A percentile compares a stretch with the other conserved stretches of the same genome.
Evolutionary conservation across 176 grass and related monocot genomes (phyloP).

Genomic region (Oryza punctata): DNA sequence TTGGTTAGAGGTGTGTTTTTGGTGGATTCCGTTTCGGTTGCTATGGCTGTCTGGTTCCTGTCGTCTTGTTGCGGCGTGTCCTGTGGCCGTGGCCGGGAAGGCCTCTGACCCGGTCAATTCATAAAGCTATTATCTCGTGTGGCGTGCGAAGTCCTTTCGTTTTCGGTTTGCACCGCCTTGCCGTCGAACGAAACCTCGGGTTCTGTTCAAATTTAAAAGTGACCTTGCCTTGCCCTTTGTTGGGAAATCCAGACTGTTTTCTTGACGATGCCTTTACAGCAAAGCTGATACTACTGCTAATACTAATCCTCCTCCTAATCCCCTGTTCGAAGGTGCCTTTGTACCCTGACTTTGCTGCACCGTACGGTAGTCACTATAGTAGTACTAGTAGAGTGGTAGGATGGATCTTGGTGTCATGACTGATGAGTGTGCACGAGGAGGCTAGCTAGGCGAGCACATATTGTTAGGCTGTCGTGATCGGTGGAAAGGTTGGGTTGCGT

Average conservation of each 20-base stretch:
- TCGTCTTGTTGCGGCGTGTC: constrained; percentile 9
- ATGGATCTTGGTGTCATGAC: neutral
- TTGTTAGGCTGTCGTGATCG: neutral
- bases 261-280: neutral
- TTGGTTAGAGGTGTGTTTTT: neutral
- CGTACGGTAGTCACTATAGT: neutral
- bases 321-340: neutral
- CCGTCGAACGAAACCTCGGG: neutral
- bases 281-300: too few species aligned
- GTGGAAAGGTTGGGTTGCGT: neutral
- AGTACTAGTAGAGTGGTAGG: too few species aligned
- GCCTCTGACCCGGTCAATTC: constrained; percentile 4
- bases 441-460: neutral
- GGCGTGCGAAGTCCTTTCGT: neutral
- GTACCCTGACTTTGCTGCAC: neutral
- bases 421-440: neutral
- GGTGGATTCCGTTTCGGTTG: neutral
- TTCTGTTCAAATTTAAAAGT: neutral
- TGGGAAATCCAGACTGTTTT: neutral
- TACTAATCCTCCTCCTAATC: too few species aligned
- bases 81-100: neutral
- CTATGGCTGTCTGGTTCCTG: constrained; percentile 8
- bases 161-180: neutral
- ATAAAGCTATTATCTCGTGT: neutral
- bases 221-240: neutral